These are phyloP conservation scores for Astragalus membranaceus DNA, from an alignment of 306 rosid species.

Conservation along the genomic window DNA sequence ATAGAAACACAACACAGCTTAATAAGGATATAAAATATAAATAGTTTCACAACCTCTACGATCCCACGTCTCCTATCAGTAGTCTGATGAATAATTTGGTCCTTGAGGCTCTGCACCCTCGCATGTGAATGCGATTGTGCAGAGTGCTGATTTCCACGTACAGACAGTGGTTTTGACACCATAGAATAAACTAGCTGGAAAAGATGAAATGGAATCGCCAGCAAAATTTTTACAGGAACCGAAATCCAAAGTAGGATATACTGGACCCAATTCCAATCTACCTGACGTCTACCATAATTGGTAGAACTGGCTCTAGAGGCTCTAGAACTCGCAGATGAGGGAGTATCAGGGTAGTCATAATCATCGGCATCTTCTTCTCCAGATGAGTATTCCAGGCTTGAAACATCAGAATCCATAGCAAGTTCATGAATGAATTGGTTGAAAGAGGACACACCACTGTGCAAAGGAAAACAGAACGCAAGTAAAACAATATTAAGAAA, in stretches of 20 bases:
- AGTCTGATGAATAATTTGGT: slow-evolving; percentile 62
- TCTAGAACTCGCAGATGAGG: slow-evolving; percentile 58
- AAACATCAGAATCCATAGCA: slow-evolving; percentile 77
- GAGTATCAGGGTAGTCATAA: slow-evolving; percentile 40
- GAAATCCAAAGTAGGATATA: slow-evolving; percentile 47
- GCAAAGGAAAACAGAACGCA: slow-evolving; percentile 5
- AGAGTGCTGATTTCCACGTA: slow-evolving; percentile 25
- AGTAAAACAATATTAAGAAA: slow-evolving; percentile 24
- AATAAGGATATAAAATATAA: neutral
- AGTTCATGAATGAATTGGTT: slow-evolving; percentile 78
- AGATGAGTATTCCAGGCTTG: slow-evolving; percentile 54
- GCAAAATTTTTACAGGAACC: slow-evolving; percentile 44
- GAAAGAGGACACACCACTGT: slow-evolving; percentile 93
- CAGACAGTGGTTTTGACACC: slow-evolving; percentile 19
- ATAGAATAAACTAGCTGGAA: slow-evolving; percentile 24
- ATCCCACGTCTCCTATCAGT: slow-evolving; percentile 94
- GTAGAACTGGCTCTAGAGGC: slow-evolving; percentile 39
- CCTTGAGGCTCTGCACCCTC: slow-evolving; percentile 55
- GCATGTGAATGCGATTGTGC: slow-evolving; percentile 24
- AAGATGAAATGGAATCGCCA: slow-evolving; percentile 45
- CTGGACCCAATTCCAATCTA: slow-evolving; percentile 57
- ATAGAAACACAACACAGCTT: slow-evolving; percentile 6
- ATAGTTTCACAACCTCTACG: slow-evolving; percentile 61
- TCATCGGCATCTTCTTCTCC: slow-evolving; percentile 59
- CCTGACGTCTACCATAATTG: slow-evolving; percentile 29